Base-by-base conservation (phyloP, 495 filamentous ascomycete genomes). In the Mytilinidion resinicola region DNA sequence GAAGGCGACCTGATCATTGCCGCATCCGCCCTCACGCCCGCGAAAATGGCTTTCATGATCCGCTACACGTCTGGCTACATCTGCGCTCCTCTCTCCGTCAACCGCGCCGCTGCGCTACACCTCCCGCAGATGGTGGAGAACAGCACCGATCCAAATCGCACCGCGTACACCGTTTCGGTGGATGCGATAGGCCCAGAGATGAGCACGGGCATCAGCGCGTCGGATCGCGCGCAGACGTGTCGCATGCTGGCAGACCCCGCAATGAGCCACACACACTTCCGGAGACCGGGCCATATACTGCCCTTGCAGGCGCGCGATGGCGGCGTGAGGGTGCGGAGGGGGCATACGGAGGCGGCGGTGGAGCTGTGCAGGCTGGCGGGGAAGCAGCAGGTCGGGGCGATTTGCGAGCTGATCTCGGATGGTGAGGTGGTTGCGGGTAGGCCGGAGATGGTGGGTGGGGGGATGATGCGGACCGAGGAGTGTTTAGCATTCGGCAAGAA, bases 1-100 rank as follows among this genome's bases (percentile, higher is more conserved):
- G 95, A 98, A 78, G 95, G 90, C 65, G 93, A 98, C 75, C 85
- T 98, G 25, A 95, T 98, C 71, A 92, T 96, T 66, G 89, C 95
- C 51, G 95, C 91, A 20, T 78, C 90, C 36, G 80, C 88, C 61
- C 76, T 96, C 66, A 96, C 92, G 19, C 78, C 89, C 14, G 80
- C 88, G 51, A 91, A 97, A 72, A 91, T 91, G 88, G 90, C 90
- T 57, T 97, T 96, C 73, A 83, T 98, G 80, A 82, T 98, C 63
- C 88, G 91, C 30, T 82, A 96, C 62, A 62, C 54, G 39, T 96
- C 90, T 11, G 93, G 93, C 62, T 80, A 90, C 49, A 85, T 98
- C 76, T 96, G 93, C 80, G 86, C 86, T 0, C 92, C 93, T 14
- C 77, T 96, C 39, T 76, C 83, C 19, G 78, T 88, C 30, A 68